Base-by-base conservation (phyloP, 2,329 filamentous ascomycete species). In the Elsinoe ampelina region DNA sequence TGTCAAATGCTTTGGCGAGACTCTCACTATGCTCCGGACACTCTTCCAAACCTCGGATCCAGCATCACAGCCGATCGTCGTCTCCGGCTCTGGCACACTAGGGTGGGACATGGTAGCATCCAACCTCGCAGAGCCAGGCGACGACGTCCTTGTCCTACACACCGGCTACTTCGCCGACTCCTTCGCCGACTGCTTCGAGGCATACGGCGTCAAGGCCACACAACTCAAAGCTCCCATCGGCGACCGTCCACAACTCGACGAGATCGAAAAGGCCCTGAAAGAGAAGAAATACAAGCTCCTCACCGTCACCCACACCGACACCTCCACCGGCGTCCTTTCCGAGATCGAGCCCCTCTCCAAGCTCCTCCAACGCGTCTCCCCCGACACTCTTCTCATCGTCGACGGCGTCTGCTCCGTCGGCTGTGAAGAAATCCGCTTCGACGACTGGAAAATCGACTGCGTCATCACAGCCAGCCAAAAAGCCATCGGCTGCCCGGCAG, bases 401-500 rank as follows among this genome's bases (percentile, higher is more conserved):
- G 93, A 98, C 69, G 93, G 92, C 61, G 93, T 98, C 51, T 98
- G 93, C 82, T 95, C 89, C 71, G 91, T 98, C 56, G 93, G 91
- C 47, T 90, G 85, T 65, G 93, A 98, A 74, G 91, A 97, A 75
- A 92, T 98, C 65, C 84, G 85, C 43, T 98, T 98, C 71, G 93
- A 98, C 70, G 87, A 87, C 56, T 97, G 92, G 93, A 85, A 86
- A 62, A 77, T 98, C 50, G 93, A 98, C 71, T 89, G 84, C 63
- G 92, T 96, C 42, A 78, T 98, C 58, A 98, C 93, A 1, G 93
- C 93, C 59, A 90, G 87, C 60, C 93, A 98, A 70, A 98, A 98
- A 79, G 93, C 89, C 63, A 95, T 98, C 66, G 93, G 93, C 58
- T 92, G 88, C 71, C 93, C 93, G 2, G 93, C 93, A 32, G 93